These are phyloP conservation scores for Fraxinus paxiana DNA, from an alignment of 305 asterid species.

Conservation along the genomic window DNA sequence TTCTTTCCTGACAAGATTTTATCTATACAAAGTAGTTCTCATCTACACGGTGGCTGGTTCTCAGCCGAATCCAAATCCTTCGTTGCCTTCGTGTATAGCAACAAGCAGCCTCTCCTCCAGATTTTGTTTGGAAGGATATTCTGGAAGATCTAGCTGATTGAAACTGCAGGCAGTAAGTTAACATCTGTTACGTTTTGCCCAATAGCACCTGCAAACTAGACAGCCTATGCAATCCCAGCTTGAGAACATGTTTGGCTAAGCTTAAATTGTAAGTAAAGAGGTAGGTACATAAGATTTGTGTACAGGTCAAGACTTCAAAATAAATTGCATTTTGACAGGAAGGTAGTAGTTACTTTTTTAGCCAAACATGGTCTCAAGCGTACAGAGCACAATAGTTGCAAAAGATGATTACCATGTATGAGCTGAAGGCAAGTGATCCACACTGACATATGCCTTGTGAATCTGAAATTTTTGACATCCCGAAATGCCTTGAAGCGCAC, in stretches of 20 bases:
- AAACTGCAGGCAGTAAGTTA: conserved; percentile 49
- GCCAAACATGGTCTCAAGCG: neutral
- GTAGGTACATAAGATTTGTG: neutral
- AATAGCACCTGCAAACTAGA: neutral
- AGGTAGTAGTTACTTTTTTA: neutral
- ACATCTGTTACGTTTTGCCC: neutral
- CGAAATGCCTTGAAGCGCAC: conserved; percentile 90
- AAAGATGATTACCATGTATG: conserved; percentile 67
- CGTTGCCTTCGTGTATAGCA: conserved; percentile 90
- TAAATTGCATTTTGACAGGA: neutral
- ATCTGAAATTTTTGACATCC: conserved; percentile 93
- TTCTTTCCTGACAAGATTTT: conserved; percentile 1
- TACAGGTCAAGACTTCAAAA: neutral
- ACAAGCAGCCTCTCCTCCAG: conserved; percentile 80
- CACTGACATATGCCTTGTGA: conserved; percentile 91
- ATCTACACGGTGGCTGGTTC: neutral
- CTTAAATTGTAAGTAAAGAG: neutral
- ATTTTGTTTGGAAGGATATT: conserved; percentile 80
- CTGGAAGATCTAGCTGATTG: conserved; percentile 93
- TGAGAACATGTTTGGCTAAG: neutral
- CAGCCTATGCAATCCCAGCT: neutral
- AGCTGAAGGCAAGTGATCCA: conserved; percentile 86
- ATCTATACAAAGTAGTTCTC: neutral
- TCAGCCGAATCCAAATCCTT: conserved; percentile 91
- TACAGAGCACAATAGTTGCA: neutral